phyloP scores from a whole-genome alignment of 345 rosid genomes.

The Psidium guajava region DNA sequence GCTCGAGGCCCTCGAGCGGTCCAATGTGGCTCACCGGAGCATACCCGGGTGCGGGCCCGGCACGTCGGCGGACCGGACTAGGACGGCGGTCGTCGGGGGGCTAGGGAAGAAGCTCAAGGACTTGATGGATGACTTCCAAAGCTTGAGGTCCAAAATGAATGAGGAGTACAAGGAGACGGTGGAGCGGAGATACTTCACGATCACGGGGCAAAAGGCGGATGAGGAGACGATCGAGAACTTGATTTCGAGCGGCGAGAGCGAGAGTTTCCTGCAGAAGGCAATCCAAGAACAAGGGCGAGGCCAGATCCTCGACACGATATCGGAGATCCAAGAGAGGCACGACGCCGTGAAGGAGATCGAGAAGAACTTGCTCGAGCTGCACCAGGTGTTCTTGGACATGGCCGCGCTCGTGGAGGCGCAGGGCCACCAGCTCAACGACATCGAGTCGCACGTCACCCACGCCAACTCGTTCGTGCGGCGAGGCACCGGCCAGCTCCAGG shows the following conservation, averaged over 20 bases:
- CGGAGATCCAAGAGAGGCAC: conserved; percentile 79
- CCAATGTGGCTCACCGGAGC: conserved; percentile 53
- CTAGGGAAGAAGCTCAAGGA: conserved; percentile 69
- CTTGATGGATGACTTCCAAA: conserved; percentile 66
- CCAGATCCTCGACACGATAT: conserved; percentile 68
- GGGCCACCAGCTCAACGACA: conserved; percentile 76
- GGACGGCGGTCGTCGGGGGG: conserved; percentile 65
- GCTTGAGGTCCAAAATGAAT: conserved; percentile 36
- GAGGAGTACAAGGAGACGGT: conserved; percentile 69
- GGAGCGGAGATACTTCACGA: conserved; percentile 70
- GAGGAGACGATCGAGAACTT: conserved; percentile 73
- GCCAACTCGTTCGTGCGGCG: conserved; percentile 65
- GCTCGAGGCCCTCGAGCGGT: conserved; percentile 60
- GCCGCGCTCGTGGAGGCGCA: conserved; percentile 81
- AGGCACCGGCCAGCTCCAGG: conserved; percentile 55
- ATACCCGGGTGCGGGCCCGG: conserved; percentile 70
- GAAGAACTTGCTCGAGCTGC: conserved; percentile 68
- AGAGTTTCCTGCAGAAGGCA: conserved; percentile 73
- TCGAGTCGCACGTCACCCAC: conserved; percentile 65
- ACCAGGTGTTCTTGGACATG: conserved; percentile 83
- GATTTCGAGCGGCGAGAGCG: conserved; percentile 76
- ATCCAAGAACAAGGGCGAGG: conserved; percentile 93
- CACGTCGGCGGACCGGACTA: conserved; percentile 64
- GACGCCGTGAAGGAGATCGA: conserved; percentile 67
- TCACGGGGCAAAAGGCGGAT: conserved; percentile 64